phyloP scores from a whole-genome alignment of 148 eudicot genomes.

The Diospyros kaki region DNA sequence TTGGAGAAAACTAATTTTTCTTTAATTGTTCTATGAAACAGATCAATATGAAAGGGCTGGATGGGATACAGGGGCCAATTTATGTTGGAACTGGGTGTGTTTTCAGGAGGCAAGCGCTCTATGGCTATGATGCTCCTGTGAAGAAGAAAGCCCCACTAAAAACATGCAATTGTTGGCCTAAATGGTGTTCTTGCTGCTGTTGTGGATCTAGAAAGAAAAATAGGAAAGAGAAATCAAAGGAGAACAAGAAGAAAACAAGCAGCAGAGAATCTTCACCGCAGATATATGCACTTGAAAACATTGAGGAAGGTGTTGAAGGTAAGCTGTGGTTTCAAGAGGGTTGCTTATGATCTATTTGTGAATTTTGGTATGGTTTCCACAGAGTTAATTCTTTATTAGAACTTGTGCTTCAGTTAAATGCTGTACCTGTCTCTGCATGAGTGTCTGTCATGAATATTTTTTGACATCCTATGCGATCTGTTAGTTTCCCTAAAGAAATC shows the following conservation, averaged over 20 bases:
- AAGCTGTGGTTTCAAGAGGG: constrained; percentile 3
- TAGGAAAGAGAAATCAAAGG: constrained; percentile 60
- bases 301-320: constrained; percentile 99
- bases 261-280: constrained; percentile 67
- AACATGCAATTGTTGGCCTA: constrained; percentile 75
- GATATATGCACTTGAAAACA: constrained; percentile 91
- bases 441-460: background rate
- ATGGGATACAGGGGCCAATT: constrained; percentile 91
- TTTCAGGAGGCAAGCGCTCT: constrained; percentile 75
- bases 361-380: background rate
- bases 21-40: constrained; percentile 18
- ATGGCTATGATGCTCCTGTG: constrained; percentile 75
- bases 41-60: constrained; percentile 87
- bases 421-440: background rate
- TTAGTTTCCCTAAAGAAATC: background rate
- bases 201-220: constrained; percentile 52
- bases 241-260: constrained; percentile 57
- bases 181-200: constrained; percentile 58
- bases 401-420: too few relatives aligned
- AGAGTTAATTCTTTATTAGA: background rate
- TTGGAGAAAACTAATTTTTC: background rate
- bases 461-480: background rate
- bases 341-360: background rate
- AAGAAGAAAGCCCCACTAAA: constrained; percentile 66
- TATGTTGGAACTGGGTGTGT: constrained; percentile 85